These are phyloP conservation scores for Solanum hybrid DNA, from an alignment of 305 asterid species.

Conservation along the genomic window DNA sequence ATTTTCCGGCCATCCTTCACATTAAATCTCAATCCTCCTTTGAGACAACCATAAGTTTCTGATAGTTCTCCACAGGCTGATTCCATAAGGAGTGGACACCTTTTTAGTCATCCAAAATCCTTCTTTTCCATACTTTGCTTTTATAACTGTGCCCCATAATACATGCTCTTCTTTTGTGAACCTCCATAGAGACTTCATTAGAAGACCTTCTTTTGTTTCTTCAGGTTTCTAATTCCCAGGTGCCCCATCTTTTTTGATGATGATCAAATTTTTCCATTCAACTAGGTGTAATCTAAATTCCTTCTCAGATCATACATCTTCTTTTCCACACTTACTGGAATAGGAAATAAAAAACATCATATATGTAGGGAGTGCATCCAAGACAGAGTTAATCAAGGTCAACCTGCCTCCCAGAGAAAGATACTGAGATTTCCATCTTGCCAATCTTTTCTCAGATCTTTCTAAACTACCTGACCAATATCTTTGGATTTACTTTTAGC, in stretches of 20 bases:
- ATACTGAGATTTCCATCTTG: neutral
- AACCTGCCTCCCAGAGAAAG: neutral
- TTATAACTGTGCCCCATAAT: neutral
- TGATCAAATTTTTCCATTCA: neutral
- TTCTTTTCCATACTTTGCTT: neutral
- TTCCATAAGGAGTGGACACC: neutral
- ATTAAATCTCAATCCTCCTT: neutral
- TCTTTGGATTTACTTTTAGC: neutral
- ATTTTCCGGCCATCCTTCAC: neutral
- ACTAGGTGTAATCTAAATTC: neutral
- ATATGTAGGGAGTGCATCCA: neutral
- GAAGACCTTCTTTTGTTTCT: neutral
- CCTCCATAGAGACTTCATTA: neutral
- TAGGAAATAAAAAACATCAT: neutral
- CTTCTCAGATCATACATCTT: neutral
- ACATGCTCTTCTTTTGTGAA: neutral
- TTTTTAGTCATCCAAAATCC: neutral
- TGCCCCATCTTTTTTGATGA: neutral
- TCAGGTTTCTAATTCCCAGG: neutral
- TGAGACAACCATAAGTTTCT: neutral
- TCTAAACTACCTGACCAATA: neutral
- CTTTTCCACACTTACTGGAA: neutral
- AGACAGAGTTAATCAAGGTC: neutral
- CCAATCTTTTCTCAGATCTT: neutral
- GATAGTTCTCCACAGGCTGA: neutral